Evolutionary conservation across 371 early-diverging fungal species (phyloP), one percentile per base, ranked within the genome.

Genomic region (Mucor racemosus): DNA sequence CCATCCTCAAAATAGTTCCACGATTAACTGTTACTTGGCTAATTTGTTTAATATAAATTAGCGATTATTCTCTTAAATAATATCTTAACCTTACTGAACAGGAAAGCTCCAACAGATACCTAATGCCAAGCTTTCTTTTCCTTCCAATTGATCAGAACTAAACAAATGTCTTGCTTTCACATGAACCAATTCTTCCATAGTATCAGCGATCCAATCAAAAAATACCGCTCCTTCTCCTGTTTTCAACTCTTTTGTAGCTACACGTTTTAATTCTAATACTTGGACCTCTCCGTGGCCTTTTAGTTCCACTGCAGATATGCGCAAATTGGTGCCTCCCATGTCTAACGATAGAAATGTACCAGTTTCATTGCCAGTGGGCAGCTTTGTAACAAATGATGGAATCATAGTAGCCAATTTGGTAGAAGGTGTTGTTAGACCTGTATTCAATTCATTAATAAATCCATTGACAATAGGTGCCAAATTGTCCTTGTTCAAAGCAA

Each of bases 261-360:
- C 59, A 26, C 60, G 64, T 31, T 65, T 69, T 8, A 59, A 36
- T 46, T 69, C 62, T 8, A 54, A 15, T 54, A 62, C 62, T n/a
- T 62, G 31, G 69, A 36, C 84, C 60, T 62, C 90, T 84, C 58
- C 94, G 58, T 62, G 62, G 0, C 56, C 61, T 26, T 55, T 53
- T 14, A 60, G 33, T 55, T 61, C 61, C 7, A 66, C 48, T 8
- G 48, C 85, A 71, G 92, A 94, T 0, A 97, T 93, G 14, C 98
- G 89, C 67, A 97, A 82, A 74, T 95, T 94, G 57, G 95, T 93
- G 41, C 97, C 97, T 54, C 97, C 98, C 34, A 97, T 78, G 76
- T 97, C 97, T 54, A 97, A 82, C 8, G 95, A 95, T 35, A 97
- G 82, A 75, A 85, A 95, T 6, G 84, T 81, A 46, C 96, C 97